Conservation (phyloP, 768 basidiomycete species). For the Hydnomerulius pinastri region DNA sequence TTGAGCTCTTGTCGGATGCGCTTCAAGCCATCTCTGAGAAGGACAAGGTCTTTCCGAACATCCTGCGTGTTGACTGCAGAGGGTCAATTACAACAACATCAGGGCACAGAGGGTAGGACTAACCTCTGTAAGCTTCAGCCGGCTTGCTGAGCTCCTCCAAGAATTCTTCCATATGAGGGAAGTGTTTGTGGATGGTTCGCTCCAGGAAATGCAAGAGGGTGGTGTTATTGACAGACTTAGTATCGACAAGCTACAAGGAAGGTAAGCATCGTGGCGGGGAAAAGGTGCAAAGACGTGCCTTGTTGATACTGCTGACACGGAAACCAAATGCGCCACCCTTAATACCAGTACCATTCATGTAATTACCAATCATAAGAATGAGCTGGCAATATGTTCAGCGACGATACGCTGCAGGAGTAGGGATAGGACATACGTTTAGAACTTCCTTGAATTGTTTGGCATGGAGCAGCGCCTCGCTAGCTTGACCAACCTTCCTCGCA, state of each 20-base stretch:
- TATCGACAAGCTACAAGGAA: slow-evolving; percentile 80
- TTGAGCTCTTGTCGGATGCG: slow-evolving; percentile 78
- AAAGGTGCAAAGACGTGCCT: slow-evolving; percentile 47
- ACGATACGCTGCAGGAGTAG: background rate
- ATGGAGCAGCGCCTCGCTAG: slow-evolving; percentile 74
- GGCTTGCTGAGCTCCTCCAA: slow-evolving; percentile 87
- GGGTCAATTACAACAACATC: slow-evolving; percentile 11
- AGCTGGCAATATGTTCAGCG: slow-evolving; percentile 47
- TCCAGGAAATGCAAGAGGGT: slow-evolving; percentile 95
- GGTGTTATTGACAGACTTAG: slow-evolving; percentile 92
- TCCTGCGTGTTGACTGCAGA: slow-evolving; percentile 77
- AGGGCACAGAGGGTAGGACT: too few species aligned
- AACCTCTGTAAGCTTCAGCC: slow-evolving; percentile 91
- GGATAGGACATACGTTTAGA: slow-evolving; percentile 60
- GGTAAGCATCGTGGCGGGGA: slow-evolving; percentile 1
- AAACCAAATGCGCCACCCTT: slow-evolving; percentile 98
- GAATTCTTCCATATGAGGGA: slow-evolving; percentile 85
- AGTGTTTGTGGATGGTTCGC: slow-evolving; percentile 82
- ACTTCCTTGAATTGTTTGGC: slow-evolving; percentile 91
- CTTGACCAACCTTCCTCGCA: slow-evolving; percentile 77
- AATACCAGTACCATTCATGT: slow-evolving; percentile 95
- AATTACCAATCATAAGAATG: slow-evolving; percentile 94
- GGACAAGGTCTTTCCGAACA: slow-evolving; percentile 70
- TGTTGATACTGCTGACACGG: slow-evolving; percentile 96
- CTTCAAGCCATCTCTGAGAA: slow-evolving; percentile 76